These are phyloP conservation scores for Podospora tetraspora DNA, from an alignment of 495 filamentous ascomycete genomes.

Conservation along the genomic window DNA sequence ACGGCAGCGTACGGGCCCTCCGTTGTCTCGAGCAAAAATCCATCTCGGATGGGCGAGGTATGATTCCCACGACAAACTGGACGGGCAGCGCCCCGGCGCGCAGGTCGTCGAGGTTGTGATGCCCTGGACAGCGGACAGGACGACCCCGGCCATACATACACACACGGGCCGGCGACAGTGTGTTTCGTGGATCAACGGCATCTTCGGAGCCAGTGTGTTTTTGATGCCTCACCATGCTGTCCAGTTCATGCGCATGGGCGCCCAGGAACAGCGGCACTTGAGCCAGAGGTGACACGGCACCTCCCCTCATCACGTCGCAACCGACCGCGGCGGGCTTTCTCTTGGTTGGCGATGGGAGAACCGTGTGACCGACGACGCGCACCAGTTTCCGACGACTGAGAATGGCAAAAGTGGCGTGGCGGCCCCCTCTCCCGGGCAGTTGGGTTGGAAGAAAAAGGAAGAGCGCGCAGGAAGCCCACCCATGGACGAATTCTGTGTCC, in stretches of 20 bases:
- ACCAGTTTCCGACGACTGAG: neutral
- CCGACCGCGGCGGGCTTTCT: neutral
- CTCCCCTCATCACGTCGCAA: neutral
- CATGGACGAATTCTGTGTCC: neutral
- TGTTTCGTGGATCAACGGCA: neutral
- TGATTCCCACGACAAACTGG: neutral
- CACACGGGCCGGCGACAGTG: neutral
- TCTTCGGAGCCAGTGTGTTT: neutral
- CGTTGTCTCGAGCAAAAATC: neutral
- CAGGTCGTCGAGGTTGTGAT: neutral
- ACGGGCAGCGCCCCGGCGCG: neutral
- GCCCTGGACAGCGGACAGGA: neutral
- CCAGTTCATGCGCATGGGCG: slow-evolving; percentile 11
- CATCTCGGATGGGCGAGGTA: neutral
- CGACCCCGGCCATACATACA: neutral
- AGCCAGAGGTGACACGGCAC: neutral
- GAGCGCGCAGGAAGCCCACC: neutral
- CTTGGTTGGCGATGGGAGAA: neutral
- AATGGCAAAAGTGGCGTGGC: neutral
- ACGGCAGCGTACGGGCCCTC: neutral
- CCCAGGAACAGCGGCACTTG: slow-evolving; percentile 2
- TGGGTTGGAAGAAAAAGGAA: neutral
- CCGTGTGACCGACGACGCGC: neutral
- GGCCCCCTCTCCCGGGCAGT: neutral
- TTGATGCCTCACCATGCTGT: neutral